Percentiles rank a stretch among this genome's conserved stretches.
Evolutionary conservation across 1,284 basidiomycete species (phyloP).

Genomic region (Ustilago xerochloae): DNA sequence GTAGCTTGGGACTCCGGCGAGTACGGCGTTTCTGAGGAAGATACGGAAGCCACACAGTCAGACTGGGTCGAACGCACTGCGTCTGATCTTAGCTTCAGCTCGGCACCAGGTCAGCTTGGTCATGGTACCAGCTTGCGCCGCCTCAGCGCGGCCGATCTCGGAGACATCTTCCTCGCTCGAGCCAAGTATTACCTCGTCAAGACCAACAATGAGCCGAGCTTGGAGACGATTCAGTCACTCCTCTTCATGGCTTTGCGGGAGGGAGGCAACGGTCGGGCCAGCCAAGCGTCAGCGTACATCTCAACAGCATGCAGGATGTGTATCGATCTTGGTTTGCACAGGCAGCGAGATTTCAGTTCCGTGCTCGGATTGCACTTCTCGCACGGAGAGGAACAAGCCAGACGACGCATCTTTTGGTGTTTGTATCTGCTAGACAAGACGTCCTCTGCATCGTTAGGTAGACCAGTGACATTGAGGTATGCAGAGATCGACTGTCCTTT

Average conservation of each 20-base stretch:
- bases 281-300: slow-evolving; percentile 48
- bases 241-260: slow-evolving; percentile 58
- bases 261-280: slow-evolving; percentile 48
- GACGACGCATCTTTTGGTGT: slow-evolving; percentile 53
- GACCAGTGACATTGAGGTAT: slow-evolving; percentile 50
- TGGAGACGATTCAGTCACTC: slow-evolving; percentile 54
- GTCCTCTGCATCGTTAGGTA: slow-evolving; percentile 45
- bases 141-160: slow-evolving; percentile 33
- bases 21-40: slow-evolving; percentile 33
- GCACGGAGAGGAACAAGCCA: slow-evolving; percentile 49
- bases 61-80: slow-evolving; percentile 45
- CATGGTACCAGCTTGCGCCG: slow-evolving; percentile 22
- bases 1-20: slow-evolving; percentile 49
- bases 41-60: slow-evolving; percentile 36
- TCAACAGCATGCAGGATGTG: slow-evolving; percentile 53
- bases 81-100: slow-evolving; percentile 38
- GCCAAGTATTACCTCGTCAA: slow-evolving; percentile 55
- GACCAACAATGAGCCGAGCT: slow-evolving; percentile 50
- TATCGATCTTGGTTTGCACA: slow-evolving; percentile 56
- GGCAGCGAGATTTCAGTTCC: slow-evolving; percentile 38
- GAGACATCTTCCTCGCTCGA: slow-evolving; percentile 52
- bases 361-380: slow-evolving; percentile 42
- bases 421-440: slow-evolving; percentile 56
- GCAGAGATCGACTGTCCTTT: slow-evolving; percentile 59
- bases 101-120: slow-evolving; percentile 14